These are phyloP conservation scores for Microcera coccophila DNA, from an alignment of 2,329 filamentous ascomycete species.

Conservation along the genomic window DNA sequence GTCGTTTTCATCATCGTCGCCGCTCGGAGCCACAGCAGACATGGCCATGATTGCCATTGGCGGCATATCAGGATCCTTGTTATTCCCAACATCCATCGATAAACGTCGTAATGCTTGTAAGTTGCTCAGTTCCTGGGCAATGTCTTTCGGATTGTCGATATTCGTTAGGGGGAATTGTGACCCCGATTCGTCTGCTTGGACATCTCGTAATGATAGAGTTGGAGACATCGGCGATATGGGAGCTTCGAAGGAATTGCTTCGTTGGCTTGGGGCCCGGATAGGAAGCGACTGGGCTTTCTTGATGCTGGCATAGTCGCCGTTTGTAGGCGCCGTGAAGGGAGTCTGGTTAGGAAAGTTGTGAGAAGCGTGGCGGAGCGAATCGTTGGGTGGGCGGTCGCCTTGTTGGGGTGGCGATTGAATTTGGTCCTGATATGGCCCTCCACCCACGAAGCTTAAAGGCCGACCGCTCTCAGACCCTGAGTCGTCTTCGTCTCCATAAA, in stretches of 20 bases:
- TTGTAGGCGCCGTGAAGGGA: slow-evolving; percentile 25
- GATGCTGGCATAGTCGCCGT: slow-evolving; percentile 32
- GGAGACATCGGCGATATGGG: slow-evolving; percentile 49
- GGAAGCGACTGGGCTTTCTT: slow-evolving; percentile 45
- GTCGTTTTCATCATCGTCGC: slow-evolving; percentile 79
- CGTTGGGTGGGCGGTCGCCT: slow-evolving; percentile 31
- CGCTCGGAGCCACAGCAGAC: slow-evolving; percentile 67
- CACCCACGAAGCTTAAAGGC: slow-evolving; percentile 69
- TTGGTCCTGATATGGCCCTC: slow-evolving; percentile 52
- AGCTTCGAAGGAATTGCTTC: slow-evolving; percentile 39
- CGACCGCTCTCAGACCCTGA: slow-evolving; percentile 53
- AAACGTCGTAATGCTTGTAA: slow-evolving; percentile 84
- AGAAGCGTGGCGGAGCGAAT: slow-evolving; percentile 39
- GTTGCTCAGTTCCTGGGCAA: slow-evolving; percentile 89
- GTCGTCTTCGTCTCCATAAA: slow-evolving; percentile 77
- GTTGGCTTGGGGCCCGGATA: slow-evolving; percentile 37
- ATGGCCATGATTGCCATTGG: slow-evolving; percentile 65
- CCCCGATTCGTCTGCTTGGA: slow-evolving; percentile 57
- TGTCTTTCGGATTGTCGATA: slow-evolving; percentile 82
- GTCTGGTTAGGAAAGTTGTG: slow-evolving; percentile 47
- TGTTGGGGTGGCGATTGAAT: slow-evolving; percentile 34
- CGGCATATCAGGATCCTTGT: slow-evolving; percentile 69
- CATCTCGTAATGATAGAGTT: slow-evolving; percentile 50
- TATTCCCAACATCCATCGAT: slow-evolving; percentile 87
- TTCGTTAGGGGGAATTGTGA: slow-evolving; percentile 78